These are phyloP conservation scores for Pseudozyma pruni DNA, from an alignment of 1,284 basidiomycete genomes.

Conservation along the genomic window DNA sequence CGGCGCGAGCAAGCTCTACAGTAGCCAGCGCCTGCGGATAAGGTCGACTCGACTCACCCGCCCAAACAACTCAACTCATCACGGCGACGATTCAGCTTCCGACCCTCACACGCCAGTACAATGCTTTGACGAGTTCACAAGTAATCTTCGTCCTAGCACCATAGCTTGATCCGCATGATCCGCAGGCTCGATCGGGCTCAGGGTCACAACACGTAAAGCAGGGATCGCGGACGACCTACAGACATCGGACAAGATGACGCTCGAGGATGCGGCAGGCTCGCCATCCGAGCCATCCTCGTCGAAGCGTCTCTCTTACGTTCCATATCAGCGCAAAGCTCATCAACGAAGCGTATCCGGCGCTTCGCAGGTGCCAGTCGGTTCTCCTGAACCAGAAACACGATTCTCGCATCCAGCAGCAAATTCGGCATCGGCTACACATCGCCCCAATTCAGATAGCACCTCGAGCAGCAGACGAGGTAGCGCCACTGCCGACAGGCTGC, in stretches of 20 bases:
- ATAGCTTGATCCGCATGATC: no score
- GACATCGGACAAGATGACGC: conserved; percentile 5
- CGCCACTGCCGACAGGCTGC: conserved; percentile 1
- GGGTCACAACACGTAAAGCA: not conserved
- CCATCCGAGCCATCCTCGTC: conserved; percentile 20
- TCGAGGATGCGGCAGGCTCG: conserved; percentile 12
- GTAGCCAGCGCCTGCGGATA: no score
- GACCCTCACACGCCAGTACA: no score
- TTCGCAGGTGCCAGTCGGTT: conserved; percentile 9
- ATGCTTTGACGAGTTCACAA: no score
- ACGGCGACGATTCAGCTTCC: no score
- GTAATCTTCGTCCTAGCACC: no score
- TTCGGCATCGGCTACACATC: conserved; percentile 3
- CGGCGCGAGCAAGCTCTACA: not conserved
- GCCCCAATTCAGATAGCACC: not conserved
- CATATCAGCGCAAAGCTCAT: conserved; percentile 42
- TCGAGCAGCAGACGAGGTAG: conserved; percentile 6
- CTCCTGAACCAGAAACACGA: not conserved
- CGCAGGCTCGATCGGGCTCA: not conserved
- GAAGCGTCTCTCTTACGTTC: conserved; percentile 43
- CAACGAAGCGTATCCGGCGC: conserved; percentile 23
- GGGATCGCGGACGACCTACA: not conserved
- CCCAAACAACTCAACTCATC: no score
- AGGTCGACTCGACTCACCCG: no score
- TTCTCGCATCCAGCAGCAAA: not conserved